These are phyloP conservation scores for Colletotrichum truncatum DNA, from an alignment of 2,329 filamentous ascomycete genomes.

Conservation along the genomic window DNA sequence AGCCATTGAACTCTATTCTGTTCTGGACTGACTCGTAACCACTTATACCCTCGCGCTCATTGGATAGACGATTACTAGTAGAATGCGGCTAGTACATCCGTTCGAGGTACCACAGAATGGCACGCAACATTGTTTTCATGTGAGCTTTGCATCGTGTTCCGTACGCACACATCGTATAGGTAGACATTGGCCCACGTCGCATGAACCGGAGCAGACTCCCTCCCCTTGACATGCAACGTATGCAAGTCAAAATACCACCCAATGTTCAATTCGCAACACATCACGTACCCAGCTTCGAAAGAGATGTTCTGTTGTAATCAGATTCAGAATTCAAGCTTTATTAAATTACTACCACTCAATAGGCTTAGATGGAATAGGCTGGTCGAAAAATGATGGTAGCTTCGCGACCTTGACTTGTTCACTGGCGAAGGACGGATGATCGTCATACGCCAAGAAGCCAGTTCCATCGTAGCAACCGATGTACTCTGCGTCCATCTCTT, in stretches of 20 bases:
- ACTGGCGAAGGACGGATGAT: constrained; percentile 3
- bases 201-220: no score
- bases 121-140: no score
- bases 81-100: no score
- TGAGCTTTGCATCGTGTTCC: no score
- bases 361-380: constrained; percentile 9
- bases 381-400: constrained; percentile 18
- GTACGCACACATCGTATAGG: no score
- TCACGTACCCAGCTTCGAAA: no score
- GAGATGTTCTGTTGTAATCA: not conserved
- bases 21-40: constrained; percentile 6
- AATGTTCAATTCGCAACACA: no score
- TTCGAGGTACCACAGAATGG: no score
- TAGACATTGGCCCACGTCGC: no score
- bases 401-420: not conserved
- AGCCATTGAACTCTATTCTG: constrained; percentile 2
- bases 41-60: not conserved
- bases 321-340: not conserved
- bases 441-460: constrained; percentile 21
- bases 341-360: constrained; percentile 20
- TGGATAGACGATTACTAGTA: not conserved
- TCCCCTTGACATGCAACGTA: no score
- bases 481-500: constrained; percentile 27
- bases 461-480: constrained; percentile 26
- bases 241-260: no score